Evolutionary conservation across 495 filamentous ascomycete genomes (phyloP).

Genomic region (Tuber aestivum): DNA sequence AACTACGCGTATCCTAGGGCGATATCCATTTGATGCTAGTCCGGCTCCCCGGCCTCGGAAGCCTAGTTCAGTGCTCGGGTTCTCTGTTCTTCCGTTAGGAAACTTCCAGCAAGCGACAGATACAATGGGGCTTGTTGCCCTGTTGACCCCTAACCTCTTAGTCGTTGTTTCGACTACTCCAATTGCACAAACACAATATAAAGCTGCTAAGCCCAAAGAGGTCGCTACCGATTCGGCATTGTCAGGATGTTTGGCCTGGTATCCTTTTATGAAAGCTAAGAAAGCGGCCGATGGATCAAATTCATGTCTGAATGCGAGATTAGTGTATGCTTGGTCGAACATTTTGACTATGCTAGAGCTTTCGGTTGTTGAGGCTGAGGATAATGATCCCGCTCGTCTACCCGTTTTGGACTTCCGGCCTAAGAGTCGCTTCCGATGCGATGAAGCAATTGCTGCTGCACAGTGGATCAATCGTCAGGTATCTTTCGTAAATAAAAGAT

Average conservation of each 20-base stretch:
- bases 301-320: slow-evolving; percentile 59
- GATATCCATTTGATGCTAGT: slow-evolving; percentile 64
- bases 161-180: slow-evolving; percentile 97
- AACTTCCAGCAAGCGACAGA: slow-evolving; percentile 87
- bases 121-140: slow-evolving; percentile 81
- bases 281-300: slow-evolving; percentile 53
- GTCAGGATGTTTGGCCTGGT: slow-evolving; percentile 93
- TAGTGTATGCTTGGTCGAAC: slow-evolving; percentile 99
- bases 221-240: slow-evolving; percentile 81
- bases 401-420: slow-evolving; percentile 71
- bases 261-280: slow-evolving; percentile 89
- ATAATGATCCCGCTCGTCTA: slow-evolving; percentile 61
- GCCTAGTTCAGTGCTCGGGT: slow-evolving; percentile 90
- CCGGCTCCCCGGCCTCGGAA: slow-evolving; percentile 64
- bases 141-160: slow-evolving; percentile 90
- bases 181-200: slow-evolving; percentile 91
- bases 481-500: slow-evolving; percentile 3
- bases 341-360: slow-evolving; percentile 80
- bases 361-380: slow-evolving; percentile 59
- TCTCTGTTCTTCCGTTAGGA: slow-evolving; percentile 81
- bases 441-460: slow-evolving; percentile 92
- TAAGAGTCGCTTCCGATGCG: slow-evolving; percentile 83
- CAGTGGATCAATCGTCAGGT: slow-evolving; percentile 94
- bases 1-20: slow-evolving; percentile 80
- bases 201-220: slow-evolving; percentile 82